Percentiles rank a stretch among this genome's conserved stretches.
Conservation (phyloP, 495 filamentous ascomycete species). For the Daldinia loculata region DNA sequence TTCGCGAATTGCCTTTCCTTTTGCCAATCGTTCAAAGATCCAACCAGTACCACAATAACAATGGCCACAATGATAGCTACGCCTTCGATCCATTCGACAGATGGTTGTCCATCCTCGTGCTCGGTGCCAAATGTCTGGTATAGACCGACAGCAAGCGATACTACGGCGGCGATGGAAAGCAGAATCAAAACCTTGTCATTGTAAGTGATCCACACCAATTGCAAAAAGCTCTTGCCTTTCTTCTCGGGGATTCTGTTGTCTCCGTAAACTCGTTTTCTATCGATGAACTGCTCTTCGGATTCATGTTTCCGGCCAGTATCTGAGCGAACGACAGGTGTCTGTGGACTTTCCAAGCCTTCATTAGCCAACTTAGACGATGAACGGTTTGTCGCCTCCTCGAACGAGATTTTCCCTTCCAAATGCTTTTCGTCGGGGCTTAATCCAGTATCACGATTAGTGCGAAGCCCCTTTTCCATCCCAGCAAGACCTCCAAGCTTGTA, state of each 20-base stretch:
- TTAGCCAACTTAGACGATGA: constrained; percentile 43
- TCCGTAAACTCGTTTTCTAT: constrained; percentile 73
- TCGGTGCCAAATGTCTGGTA: constrained; percentile 68
- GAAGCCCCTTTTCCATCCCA: constrained; percentile 73
- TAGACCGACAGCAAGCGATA: constrained; percentile 76
- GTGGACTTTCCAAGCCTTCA: constrained; percentile 47
- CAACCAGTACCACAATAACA: constrained; percentile 77
- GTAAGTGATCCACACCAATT: constrained; percentile 84
- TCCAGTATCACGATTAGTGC: constrained; percentile 69
- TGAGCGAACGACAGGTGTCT: constrained; percentile 43
- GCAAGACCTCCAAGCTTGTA: constrained; percentile 71
- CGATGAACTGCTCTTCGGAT: constrained; percentile 57
- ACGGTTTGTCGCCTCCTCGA: constrained; percentile 64
- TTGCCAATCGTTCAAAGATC: constrained; percentile 79
- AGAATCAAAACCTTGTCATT: constrained; percentile 87
- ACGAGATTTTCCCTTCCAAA: constrained; percentile 65
- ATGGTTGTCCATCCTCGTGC: constrained; percentile 53
- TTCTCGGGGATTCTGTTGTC: constrained; percentile 79
- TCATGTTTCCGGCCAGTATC: constrained; percentile 31
- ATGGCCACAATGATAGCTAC: constrained; percentile 82
- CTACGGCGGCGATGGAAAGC: constrained; percentile 73
- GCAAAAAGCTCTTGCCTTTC: constrained; percentile 75
- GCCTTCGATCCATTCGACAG: constrained; percentile 81
- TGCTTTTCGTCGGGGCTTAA: constrained; percentile 72
- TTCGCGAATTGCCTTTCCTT: constrained; percentile 83